Evolutionary conservation across 768 basidiomycete species (phyloP).

Genomic region (Artomyces pyxidatus): DNA sequence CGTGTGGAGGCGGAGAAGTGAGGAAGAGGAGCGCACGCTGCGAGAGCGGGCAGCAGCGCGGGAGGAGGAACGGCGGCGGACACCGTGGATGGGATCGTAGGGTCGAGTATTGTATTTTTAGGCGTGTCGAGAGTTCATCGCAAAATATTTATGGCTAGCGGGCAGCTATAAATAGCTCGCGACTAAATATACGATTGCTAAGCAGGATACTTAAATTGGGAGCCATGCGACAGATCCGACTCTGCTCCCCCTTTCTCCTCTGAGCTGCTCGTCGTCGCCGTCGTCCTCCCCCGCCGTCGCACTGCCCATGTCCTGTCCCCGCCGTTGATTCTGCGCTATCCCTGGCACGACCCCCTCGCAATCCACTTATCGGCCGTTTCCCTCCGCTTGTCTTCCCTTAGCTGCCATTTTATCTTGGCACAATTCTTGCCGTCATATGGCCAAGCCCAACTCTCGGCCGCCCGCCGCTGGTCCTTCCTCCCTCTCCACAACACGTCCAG

Average conservation of each 20-base stretch:
- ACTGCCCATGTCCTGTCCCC: too few species aligned
- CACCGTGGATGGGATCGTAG: slow-evolving; percentile 15
- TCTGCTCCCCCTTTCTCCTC: neutral
- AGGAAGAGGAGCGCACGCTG: slow-evolving; percentile 27
- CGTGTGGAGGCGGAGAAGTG: slow-evolving; percentile 32
- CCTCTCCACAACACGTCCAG: slow-evolving; percentile 2
- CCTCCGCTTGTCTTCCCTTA: slow-evolving; percentile 13
- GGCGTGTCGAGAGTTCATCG: too few species aligned
- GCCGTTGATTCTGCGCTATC: too few species aligned
- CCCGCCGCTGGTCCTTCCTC: slow-evolving; percentile 7
- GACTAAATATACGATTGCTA: slow-evolving; percentile 4
- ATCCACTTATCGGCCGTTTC: slow-evolving; percentile 14
- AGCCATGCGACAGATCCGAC: neutral
- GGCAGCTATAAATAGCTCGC: slow-evolving; percentile 14
- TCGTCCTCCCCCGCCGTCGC: too few species aligned
- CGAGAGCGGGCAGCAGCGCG: slow-evolving; percentile 34
- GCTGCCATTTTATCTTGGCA: neutral
- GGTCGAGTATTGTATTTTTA: slow-evolving; percentile 18
- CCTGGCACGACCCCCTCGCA: slow-evolving; percentile 2
- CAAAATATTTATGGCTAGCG: slow-evolving; percentile 12
- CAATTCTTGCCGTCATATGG: slow-evolving; percentile 16
- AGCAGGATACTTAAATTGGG: slow-evolving; percentile 1
- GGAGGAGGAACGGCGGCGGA: slow-evolving; percentile 49
- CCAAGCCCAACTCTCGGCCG: slow-evolving; percentile 19
- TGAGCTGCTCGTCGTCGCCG: too few species aligned